phyloP scores from a whole-genome alignment of 805 yeast genomes.

The Candida argentea region DNA sequence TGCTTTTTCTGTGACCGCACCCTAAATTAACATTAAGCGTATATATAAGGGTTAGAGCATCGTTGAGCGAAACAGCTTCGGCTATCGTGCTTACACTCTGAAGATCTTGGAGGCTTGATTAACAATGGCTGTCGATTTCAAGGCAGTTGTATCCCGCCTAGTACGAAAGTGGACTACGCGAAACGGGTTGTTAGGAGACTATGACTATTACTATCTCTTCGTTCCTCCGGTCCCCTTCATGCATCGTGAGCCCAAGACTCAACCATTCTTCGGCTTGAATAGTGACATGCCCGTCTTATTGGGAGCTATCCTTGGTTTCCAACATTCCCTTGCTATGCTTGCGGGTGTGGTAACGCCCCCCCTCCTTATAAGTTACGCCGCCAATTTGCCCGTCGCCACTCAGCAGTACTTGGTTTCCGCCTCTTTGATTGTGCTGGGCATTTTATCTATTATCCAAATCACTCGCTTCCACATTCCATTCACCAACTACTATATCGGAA shows the following conservation, averaged over 20 bases:
- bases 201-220: conserved; percentile 72
- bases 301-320: conserved; percentile 73
- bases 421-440: conserved; percentile 29
- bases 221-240: conserved; percentile 70
- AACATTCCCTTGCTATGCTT: conserved; percentile 82
- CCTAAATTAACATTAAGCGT: too few species aligned
- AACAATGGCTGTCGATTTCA: conserved; percentile 4
- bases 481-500: conserved; percentile 73
- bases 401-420: conserved; percentile 28
- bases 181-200: conserved; percentile 81
- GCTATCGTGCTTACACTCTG: not conserved
- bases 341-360: conserved; percentile 90
- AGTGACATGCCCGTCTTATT: conserved; percentile 73
- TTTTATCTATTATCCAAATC: conserved; percentile 66
- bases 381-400: conserved; percentile 40
- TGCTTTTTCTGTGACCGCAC: too few species aligned
- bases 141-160: conserved; percentile 11
- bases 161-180: conserved; percentile 51
- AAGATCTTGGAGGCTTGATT: too few species aligned
- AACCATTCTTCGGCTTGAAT: conserved; percentile 77
- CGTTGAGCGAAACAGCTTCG: not conserved
- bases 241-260: conserved; percentile 36
- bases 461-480: conserved; percentile 67
- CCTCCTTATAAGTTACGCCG: conserved; percentile 53
- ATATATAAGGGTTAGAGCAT: too few species aligned